phyloP scores from a whole-genome alignment of 1,139 yeast species.

The Scheffersomyces quercinus region DNA sequence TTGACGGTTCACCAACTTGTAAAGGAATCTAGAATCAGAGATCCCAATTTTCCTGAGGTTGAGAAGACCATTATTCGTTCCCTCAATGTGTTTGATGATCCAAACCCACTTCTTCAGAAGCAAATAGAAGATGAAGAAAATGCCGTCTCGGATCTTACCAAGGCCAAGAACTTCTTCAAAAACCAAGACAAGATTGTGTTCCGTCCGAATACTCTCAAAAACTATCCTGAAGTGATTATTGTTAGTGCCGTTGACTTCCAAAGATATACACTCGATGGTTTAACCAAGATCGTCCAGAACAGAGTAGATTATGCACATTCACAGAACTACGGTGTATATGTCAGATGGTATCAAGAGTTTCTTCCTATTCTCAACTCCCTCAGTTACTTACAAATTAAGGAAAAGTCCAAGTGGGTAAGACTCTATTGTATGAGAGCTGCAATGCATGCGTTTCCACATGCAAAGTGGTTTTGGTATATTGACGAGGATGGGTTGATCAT shows the following conservation, averaged over 20 bases:
- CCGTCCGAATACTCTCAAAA: constrained; percentile 35
- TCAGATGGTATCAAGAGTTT: constrained; percentile 83
- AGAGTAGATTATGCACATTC: constrained; percentile 77
- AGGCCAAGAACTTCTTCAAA: constrained; percentile 58
- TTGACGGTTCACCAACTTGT: constrained; percentile 54
- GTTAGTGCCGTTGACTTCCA: constrained; percentile 85
- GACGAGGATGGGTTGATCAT: constrained; percentile 75
- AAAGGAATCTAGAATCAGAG: constrained; percentile 40
- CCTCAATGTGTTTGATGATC: constrained; percentile 51
- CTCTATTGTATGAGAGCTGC: constrained; percentile 71
- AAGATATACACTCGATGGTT: constrained; percentile 57
- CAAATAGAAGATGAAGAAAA: constrained; percentile 43
- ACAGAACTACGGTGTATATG: constrained; percentile 75
- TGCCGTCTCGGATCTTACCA: constrained; percentile 34
- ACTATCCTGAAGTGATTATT: constrained; percentile 66
- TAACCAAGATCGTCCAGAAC: constrained; percentile 72
- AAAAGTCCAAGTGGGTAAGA: constrained; percentile 58
- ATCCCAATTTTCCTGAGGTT: constrained; percentile 37
- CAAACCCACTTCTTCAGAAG: constrained; percentile 36
- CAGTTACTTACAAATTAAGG: constrained; percentile 32
- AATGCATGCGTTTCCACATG: constrained; percentile 80
- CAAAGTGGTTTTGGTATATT: constrained; percentile 82
- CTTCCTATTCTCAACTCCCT: constrained; percentile 54
- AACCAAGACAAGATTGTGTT: constrained; percentile 66
- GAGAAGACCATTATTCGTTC: constrained; percentile 33